phyloP scores from a whole-genome alignment of 805 yeast species.

The Suhomyces faveliae region DNA sequence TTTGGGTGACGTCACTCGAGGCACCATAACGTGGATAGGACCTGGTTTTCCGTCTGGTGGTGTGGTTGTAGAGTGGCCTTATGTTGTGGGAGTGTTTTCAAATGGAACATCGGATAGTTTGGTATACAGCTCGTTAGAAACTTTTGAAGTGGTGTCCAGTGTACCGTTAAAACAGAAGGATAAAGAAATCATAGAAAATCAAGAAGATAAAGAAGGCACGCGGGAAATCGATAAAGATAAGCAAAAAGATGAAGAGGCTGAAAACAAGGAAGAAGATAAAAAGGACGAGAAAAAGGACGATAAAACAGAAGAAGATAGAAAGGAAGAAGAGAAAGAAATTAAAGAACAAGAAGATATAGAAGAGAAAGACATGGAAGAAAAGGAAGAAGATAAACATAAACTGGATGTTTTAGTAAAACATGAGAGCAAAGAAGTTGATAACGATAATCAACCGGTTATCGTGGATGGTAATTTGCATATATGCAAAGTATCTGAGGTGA shows the following conservation, averaged over 20 bases:
- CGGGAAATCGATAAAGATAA: neutral
- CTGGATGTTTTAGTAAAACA: neutral
- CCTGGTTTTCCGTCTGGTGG: conserved; percentile 37
- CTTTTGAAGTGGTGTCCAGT: conserved; percentile 17
- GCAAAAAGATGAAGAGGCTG: neutral
- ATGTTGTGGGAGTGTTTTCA: conserved; percentile 29
- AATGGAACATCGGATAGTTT: conserved; percentile 11
- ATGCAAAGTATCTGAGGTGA: conserved; percentile 4
- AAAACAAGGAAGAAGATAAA: neutral
- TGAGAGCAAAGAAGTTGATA: neutral
- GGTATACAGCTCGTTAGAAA: conserved; percentile 24
- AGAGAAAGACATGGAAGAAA: neutral
- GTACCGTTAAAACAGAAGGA: neutral
- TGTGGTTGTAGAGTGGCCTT: conserved; percentile 36
- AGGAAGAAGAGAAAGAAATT: neutral
- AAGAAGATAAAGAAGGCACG: neutral
- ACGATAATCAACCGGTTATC: neutral
- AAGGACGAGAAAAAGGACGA: neutral
- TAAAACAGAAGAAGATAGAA: neutral
- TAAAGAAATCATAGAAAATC: neutral
- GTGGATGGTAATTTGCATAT: neutral
- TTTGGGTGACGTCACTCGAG: conserved; percentile 41
- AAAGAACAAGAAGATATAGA: neutral
- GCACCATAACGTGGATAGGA: conserved; percentile 39
- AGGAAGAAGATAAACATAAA: neutral